Conservation (phyloP, 1,139 yeast genomes). For the Yamadazyma blattariae region DNA sequence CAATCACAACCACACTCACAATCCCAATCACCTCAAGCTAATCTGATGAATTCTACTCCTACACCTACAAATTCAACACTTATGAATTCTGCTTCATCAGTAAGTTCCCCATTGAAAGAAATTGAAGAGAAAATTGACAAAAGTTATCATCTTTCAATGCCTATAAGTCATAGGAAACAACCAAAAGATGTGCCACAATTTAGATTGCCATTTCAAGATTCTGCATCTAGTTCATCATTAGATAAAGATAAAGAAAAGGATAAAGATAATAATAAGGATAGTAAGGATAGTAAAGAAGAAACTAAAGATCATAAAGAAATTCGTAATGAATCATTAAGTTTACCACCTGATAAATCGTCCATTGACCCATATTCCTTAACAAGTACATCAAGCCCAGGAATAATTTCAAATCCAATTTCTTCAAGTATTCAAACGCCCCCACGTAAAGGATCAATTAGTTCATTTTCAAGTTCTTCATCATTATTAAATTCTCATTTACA, state of each 20-base stretch:
- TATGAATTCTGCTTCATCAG: not conserved
- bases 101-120: not conserved
- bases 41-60: not conserved
- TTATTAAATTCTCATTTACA: constrained; percentile 33
- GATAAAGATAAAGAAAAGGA: constrained; percentile 5
- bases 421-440: constrained; percentile 6
- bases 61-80: not conserved
- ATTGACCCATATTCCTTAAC: constrained; percentile 19
- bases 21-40: not conserved
- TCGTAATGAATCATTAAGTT: constrained; percentile 9
- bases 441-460: constrained; percentile 30
- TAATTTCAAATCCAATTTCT: not conserved
- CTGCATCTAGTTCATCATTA: not conserved
- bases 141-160: constrained; percentile 21
- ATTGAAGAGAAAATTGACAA: constrained; percentile 8
- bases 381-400: not conserved
- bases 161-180: constrained; percentile 20
- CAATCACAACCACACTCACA: no score
- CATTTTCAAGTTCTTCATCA: constrained; percentile 27
- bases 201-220: constrained; percentile 64
- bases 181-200: constrained; percentile 46
- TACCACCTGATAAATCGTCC: constrained; percentile 15
- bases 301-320: not conserved
- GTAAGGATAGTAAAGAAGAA: no score
- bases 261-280: not conserved